Conservation (phyloP, 2,329 filamentous ascomycete species). For the Pyricularia sp. region DNA sequence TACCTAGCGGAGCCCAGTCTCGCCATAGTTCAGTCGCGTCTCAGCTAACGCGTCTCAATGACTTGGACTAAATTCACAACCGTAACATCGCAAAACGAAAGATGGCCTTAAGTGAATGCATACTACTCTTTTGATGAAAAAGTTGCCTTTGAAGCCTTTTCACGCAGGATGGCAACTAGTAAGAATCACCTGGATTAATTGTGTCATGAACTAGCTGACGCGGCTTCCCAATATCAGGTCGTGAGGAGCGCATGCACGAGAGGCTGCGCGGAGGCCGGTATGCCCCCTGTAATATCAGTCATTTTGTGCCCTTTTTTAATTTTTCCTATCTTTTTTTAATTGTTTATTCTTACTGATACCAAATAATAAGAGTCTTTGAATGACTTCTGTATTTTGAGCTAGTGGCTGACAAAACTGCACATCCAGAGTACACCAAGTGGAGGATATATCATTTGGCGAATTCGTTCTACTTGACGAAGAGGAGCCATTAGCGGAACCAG, state of each 20-base stretch:
- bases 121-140: background rate
- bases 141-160: background rate
- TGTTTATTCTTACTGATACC: background rate
- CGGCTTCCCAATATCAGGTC: constrained; percentile 25
- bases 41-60: constrained; percentile 1
- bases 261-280: constrained; percentile 58
- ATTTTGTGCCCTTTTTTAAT: background rate
- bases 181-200: constrained; percentile 7
- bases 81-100: background rate
- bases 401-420: background rate
- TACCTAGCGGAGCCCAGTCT: background rate
- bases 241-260: constrained; percentile 54
- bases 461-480: constrained; percentile 24
- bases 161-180: constrained; percentile 24
- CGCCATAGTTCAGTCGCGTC: background rate
- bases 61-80: background rate
- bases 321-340: background rate
- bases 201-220: background rate
- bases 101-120: background rate
- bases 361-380: background rate
- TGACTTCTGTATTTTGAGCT: background rate
- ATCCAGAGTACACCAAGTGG: constrained; percentile 43
- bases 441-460: constrained; percentile 50
- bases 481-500: constrained; percentile 8
- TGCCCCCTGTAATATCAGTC: constrained; percentile 14